Evolutionary conservation across 1,139 yeast species (phyloP), one percentile per base, ranked within the genome.

Genomic region (Kodamaea sp.): DNA sequence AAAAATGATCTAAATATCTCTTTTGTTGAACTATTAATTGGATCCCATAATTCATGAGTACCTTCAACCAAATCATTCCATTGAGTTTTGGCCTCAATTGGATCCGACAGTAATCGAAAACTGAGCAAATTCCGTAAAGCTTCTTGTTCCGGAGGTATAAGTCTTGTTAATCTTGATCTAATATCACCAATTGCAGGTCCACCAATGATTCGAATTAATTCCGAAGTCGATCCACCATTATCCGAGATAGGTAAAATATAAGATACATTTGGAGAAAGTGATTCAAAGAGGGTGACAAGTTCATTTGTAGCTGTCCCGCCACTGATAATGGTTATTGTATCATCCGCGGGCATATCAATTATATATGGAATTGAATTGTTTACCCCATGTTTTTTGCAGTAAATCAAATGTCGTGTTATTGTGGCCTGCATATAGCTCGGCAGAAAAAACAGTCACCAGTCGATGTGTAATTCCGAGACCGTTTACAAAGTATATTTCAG

Each of bases 111-210:
- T 30, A 90, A 63, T 37, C 97, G 59, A 53, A 75, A 75, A 11
- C 84, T 74, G 10, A 90, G 63, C 26, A 89, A 57, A 6, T 60
- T 52, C 10, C 70, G 65, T 34, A 82, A 54, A 3, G 63, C 62
- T 3, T 63, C 66, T 34, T 75, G 74, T 24, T 66, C 63, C 2
- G 59, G 62, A 0, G 81, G 80, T 24, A 89, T 83, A 39, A 90
- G 63, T 39, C 94, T 63, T 0, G 90, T 85, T 31, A 89, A 70
- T 39, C 97, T 62, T 0, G 96, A 87, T 35, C 97, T 65, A 5
- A 90, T 73, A 55, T 90, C 97, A 2, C 97, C 97, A 41, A 90
- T 87, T 0, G 97, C 97, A 1, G 96, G 96, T 0, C 97, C 97
- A 1, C 96, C 96, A 15, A 90, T 72, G 2, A 89, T 89, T 10